Evolutionary conservation across 108 stramenopile species (phyloP).

Genomic region (Pseudonitzschia multistriata): DNA sequence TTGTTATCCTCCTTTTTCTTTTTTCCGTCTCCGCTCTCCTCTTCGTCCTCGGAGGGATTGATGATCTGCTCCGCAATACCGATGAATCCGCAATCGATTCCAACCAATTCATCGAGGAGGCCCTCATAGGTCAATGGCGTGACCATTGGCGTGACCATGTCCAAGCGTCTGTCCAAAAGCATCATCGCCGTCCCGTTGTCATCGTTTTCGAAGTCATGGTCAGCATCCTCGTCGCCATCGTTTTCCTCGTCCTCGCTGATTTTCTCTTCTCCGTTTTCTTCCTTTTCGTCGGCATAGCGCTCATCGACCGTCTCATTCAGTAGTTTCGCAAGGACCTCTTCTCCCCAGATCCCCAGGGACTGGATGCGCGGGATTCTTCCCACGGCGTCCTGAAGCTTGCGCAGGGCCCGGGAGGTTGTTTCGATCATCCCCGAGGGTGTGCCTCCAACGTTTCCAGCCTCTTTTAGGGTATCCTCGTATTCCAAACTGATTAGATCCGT

Average conservation of each 20-base stretch:
- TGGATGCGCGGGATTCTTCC: constrained; percentile 75
- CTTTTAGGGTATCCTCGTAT: constrained; percentile 48
- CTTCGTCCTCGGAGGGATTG: constrained; percentile 65
- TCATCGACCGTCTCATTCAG: constrained; percentile 70
- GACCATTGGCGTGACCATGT: constrained; percentile 90
- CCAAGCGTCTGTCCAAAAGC: constrained; percentile 87
- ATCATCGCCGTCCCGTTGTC: constrained; percentile 68
- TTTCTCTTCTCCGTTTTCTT: constrained; percentile 2
- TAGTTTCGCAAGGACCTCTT: constrained; percentile 69
- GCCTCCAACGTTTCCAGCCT: constrained; percentile 26
- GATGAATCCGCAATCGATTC: constrained; percentile 71
- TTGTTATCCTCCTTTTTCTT: constrained; percentile 6
- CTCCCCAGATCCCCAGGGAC: constrained; percentile 63
- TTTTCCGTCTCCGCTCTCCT: constrained; percentile 9
- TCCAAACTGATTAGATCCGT: constrained; percentile 48
- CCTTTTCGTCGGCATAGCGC: neutral
- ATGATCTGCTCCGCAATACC: constrained; percentile 52
- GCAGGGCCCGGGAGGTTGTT: constrained; percentile 60
- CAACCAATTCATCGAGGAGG: constrained; percentile 89
- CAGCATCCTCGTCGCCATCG: neutral
- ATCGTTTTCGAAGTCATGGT: neutral
- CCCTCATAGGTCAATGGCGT: constrained; percentile 98
- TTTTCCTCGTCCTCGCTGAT: constrained; percentile 57
- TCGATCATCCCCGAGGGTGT: constrained; percentile 61
- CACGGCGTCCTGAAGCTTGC: constrained; percentile 72